phyloP scores from a whole-genome alignment of 148 eudicot genomes.

The Vaccinium myrtillus region DNA sequence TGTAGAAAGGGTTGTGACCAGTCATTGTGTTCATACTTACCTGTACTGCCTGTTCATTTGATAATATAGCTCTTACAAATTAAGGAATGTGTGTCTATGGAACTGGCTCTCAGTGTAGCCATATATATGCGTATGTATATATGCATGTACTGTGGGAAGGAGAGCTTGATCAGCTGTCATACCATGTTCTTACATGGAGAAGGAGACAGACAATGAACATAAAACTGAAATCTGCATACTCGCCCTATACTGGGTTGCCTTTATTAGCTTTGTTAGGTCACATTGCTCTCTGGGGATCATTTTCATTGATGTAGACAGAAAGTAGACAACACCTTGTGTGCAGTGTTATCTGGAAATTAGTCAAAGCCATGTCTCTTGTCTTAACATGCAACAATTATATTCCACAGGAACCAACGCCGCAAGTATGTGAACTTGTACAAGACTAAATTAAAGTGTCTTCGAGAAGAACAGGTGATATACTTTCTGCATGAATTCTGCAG shows the following conservation, averaged over 20 bases:
- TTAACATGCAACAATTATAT: neutral
- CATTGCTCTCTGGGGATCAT: too few species aligned
- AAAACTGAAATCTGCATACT: neutral
- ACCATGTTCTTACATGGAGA: neutral
- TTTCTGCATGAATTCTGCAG: conserved; percentile 7
- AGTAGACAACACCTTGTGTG: neutral
- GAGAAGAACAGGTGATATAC: conserved; percentile 67
- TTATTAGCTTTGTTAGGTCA: neutral
- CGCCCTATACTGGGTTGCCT: neutral
- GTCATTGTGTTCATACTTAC: neutral
- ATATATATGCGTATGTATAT: neutral
- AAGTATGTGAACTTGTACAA: conserved; percentile 92
- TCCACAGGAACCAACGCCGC: conserved; percentile 59
- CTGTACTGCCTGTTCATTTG: too few species aligned
- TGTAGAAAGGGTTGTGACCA: neutral
- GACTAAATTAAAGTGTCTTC: conserved; percentile 73
- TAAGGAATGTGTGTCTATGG: neutral
- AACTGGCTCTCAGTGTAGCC: neutral
- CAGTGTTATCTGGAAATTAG: neutral
- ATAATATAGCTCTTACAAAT: neutral
- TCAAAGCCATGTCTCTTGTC: neutral
- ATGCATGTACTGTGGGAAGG: neutral
- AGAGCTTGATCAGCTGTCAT: neutral
- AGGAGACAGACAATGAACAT: neutral
- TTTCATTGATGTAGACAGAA: neutral